Evolutionary conservation across 345 rosid genomes (phyloP).

Genomic region (Arabidopsis arenosa): DNA sequence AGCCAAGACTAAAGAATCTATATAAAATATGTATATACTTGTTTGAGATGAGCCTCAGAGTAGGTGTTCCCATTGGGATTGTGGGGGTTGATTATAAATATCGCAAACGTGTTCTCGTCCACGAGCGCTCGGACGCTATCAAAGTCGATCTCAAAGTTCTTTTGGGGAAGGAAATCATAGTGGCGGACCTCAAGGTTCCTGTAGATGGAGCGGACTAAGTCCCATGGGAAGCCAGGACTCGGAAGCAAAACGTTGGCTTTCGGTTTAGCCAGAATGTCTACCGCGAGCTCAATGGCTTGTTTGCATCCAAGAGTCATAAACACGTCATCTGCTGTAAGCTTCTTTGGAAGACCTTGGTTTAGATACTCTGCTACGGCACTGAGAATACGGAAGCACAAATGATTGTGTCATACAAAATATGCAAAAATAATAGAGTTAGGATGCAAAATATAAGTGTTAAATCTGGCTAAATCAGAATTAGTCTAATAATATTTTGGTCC

Average conservation of each 20-base stretch:
- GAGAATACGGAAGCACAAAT: not conserved
- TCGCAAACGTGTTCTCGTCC: constrained; percentile 61
- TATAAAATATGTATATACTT: constrained; percentile 23
- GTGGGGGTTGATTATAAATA: constrained; percentile 56
- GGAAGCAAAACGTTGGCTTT: constrained; percentile 55
- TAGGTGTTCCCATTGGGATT: constrained; percentile 49
- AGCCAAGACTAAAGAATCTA: not conserved
- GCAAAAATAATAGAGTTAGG: too few relatives aligned
- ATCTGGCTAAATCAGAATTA: too few relatives aligned
- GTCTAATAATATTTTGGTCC: too few relatives aligned
- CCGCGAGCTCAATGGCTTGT: constrained; percentile 55
- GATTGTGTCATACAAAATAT: not conserved
- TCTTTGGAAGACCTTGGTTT: constrained; percentile 47
- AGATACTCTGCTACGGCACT: constrained; percentile 63
- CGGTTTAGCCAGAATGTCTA: constrained; percentile 51
- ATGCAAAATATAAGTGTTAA: too few relatives aligned
- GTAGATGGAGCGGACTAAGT: constrained; percentile 38
- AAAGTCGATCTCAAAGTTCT: constrained; percentile 62
- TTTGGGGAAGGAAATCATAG: constrained; percentile 55
- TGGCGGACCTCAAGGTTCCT: constrained; percentile 48
- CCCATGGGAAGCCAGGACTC: constrained; percentile 47
- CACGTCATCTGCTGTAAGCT: constrained; percentile 57
- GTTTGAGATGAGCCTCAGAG: constrained; percentile 50
- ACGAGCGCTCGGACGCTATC: constrained; percentile 48
- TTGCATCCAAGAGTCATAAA: constrained; percentile 60